These are phyloP conservation scores for Macrolepiota dolichaula DNA, from an alignment of 768 basidiomycete genomes.

Conservation along the genomic window DNA sequence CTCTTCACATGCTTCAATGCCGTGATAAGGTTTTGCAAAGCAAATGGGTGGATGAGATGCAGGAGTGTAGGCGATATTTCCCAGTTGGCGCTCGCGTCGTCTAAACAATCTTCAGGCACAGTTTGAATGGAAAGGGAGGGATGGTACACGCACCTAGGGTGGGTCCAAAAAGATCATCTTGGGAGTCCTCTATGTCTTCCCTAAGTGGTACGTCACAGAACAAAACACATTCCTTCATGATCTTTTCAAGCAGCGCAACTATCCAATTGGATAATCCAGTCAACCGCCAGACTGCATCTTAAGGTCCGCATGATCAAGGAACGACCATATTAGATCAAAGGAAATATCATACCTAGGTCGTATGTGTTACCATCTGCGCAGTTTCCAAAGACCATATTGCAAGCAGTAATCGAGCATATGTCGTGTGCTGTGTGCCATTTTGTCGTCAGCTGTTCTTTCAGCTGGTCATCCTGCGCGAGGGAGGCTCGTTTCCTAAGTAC, in stretches of 20 bases:
- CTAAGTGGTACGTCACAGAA: constrained; percentile 22
- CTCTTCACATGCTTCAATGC: constrained; percentile 55
- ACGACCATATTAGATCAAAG: not conserved
- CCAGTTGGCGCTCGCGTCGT: not conserved
- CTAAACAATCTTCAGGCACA: not conserved
- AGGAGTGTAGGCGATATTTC: constrained; percentile 35
- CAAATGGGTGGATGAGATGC: constrained; percentile 60
- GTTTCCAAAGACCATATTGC: constrained; percentile 61
- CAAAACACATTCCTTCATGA: constrained; percentile 55
- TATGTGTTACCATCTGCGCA: constrained; percentile 60
- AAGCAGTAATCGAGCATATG: constrained; percentile 59
- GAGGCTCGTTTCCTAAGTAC: constrained; percentile 17
- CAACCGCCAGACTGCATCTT: constrained; percentile 75
- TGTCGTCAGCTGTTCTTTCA: constrained; percentile 36
- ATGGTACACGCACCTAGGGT: constrained; percentile 1
- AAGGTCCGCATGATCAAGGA: not conserved
- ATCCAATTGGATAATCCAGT: constrained; percentile 61
- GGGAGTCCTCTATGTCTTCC: constrained; percentile 10
- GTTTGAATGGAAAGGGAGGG: too few relatives aligned
- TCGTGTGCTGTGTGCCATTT: constrained; percentile 67
- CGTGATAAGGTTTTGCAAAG: constrained; percentile 45
- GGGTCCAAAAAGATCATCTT: constrained; percentile 15
- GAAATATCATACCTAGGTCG: constrained; percentile 50
- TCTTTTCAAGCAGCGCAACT: constrained; percentile 54
- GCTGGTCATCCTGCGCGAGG: constrained; percentile 24